These are phyloP conservation scores for Coniochaeta sp. DNA, from an alignment of 2,329 filamentous ascomycete species.

Conservation along the genomic window DNA sequence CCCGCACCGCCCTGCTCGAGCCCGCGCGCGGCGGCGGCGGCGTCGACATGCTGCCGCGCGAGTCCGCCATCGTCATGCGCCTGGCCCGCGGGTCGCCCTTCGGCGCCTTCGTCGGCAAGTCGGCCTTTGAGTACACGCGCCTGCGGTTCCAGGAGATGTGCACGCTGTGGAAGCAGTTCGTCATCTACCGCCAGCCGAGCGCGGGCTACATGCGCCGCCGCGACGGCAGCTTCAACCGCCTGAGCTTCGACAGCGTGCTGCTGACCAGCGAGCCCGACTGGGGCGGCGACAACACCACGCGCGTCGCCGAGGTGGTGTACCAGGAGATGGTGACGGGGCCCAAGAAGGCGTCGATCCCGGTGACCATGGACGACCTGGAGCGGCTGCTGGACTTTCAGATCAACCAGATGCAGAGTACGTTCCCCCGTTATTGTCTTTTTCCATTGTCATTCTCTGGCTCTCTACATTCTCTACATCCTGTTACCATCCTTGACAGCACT, in stretches of 20 bases:
- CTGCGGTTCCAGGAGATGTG: slow-evolving; percentile 74
- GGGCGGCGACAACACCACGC: slow-evolving; percentile 26
- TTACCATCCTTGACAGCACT: too few species aligned
- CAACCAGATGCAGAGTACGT: slow-evolving; percentile 72
- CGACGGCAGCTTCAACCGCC: slow-evolving; percentile 48
- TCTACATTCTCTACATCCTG: too few species aligned
- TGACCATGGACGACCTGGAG: slow-evolving; percentile 76
- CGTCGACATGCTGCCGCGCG: background rate
- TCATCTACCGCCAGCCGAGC: slow-evolving; percentile 73
- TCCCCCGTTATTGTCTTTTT: too few species aligned
- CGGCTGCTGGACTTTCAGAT: slow-evolving; percentile 82
- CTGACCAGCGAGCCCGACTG: slow-evolving; percentile 40
- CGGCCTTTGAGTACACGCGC: slow-evolving; percentile 71
- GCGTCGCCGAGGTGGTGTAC: slow-evolving; percentile 33
- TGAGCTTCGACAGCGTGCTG: slow-evolving; percentile 52
- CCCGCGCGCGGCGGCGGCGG: slow-evolving; percentile 59
- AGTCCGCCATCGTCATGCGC: slow-evolving; percentile 34
- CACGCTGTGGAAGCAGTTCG: slow-evolving; percentile 75
- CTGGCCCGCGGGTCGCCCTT: slow-evolving; percentile 71
- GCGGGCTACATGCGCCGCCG: slow-evolving; percentile 58
- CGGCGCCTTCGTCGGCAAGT: slow-evolving; percentile 70
- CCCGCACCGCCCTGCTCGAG: slow-evolving; percentile 48
- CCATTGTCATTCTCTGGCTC: too few species aligned
- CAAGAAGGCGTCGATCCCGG: slow-evolving; percentile 26
- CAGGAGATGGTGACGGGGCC: slow-evolving; percentile 39